Base-by-base conservation (phyloP, 495 filamentous ascomycete species). In the Aspergillus bertholletiae region DNA sequence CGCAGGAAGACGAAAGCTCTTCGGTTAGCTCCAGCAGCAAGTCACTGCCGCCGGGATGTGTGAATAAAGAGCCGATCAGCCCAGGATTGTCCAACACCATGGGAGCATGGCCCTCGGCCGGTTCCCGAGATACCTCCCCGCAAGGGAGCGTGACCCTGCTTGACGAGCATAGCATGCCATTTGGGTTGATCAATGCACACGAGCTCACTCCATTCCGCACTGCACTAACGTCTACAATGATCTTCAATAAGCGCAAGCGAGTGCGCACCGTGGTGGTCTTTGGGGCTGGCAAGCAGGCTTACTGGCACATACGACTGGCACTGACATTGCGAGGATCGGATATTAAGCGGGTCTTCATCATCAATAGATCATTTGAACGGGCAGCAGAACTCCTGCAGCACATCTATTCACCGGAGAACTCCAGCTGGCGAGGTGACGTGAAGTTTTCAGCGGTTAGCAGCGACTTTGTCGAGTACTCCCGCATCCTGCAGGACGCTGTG, bases 161-260 rank as follows among this genome's bases (percentile, higher is more conserved):
- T 34, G 80, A 81, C 65, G 72, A 74, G 18, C 56, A 77, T 9
- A 92, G 93, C 58, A 68, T 79, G 17, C 89, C 92, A 1, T 77
- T 88, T 27, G 94, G 86, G 9, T 74, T 97, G 54, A 76, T 98
- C 40, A 88, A 91, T 62, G 94, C 93, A 18, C 81, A 86, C 64
- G 89, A 92, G 53, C 66, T 97, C 13, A 97, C 94, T 2, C 90
- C 90, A 8, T 98, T 96, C 74, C 89, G 94, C 54, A 97, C 94
- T 3, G 93, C 94, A 1, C 80, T 97, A 28, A 86, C 88, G 0
- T 85, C 89, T 2, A 80, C 86, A 20, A 83, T 89, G 64, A 77
- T 96, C 0, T 81, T 97, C 45, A 80, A 77, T 47, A 85, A 83
- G 59, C 88, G 94, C 47, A 71, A 77, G 39, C 72, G 78, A 44